Evolutionary conservation across 2,329 filamentous ascomycete species (phyloP), one percentile per base, ranked within the genome.

Genomic region (Talaromyces amestolkiae): DNA sequence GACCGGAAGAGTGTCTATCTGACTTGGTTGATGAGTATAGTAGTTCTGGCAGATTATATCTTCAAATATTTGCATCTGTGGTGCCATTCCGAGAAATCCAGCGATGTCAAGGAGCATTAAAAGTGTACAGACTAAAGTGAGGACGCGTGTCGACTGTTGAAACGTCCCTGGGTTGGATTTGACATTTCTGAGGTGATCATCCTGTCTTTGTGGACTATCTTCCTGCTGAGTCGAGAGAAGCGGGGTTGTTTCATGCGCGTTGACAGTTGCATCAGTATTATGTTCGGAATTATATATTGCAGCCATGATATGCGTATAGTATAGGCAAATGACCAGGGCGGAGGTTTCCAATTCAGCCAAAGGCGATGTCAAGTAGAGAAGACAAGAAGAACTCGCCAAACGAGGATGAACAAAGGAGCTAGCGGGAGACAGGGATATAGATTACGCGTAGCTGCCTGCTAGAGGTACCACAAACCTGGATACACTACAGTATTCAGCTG

Each of bases 51-150:
- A 73, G 54, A 74, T 70, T 51, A 74, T 73, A 17, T 70, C 64
- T 54, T 75, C 70, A 35, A 72, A 72, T 5, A 75, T 71, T 3
- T 69, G 68, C n/a, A 70, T 69, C 64, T 75, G 71, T 1, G 73
- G 72, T 1, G 73, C 72, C 15, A 64, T 33, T 1, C 66, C 64
- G 58, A 75, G 62, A 24, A 67, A 72, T 35, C 67, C 68, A 11
- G 72, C 69, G 60, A 73, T 69, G 22, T 74, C 71, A 2, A 63
- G 60, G 0, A 68, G 61, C 24, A 63, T 15, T 11, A 63, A 24
- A 11, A 63, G 31, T 27, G 27, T 19, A 19, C 61, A 63, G 15
- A 63, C 61, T n/a, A 63, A n/a, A 47, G 51, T 51, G 3, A 63
- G 39, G 51, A 63, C 35, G n/a, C 27, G 22, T 41, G 24, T 51